Evolutionary conservation across 2,329 filamentous ascomycete genomes (phyloP).

Genomic region (Furcasterigmium sp.): DNA sequence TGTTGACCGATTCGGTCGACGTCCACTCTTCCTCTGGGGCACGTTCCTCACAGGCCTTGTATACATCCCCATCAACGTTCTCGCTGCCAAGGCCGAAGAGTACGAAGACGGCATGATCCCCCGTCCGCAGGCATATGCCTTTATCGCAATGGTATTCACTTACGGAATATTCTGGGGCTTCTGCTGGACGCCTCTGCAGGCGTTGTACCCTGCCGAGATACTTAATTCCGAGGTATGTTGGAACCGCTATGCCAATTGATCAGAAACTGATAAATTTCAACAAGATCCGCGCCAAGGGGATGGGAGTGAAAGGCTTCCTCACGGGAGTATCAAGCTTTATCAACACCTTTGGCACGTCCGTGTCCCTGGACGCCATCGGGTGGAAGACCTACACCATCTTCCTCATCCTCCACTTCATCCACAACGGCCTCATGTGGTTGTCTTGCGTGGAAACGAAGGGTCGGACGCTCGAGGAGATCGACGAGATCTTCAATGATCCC

Average conservation of each 20-base stretch:
- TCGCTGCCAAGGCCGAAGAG: constrained; percentile 20
- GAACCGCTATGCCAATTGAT: no score
- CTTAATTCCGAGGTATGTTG: no score
- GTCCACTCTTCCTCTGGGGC: constrained; percentile 38
- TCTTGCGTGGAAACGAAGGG: constrained; percentile 42
- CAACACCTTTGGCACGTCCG: constrained; percentile 32
- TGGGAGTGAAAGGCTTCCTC: constrained; percentile 34
- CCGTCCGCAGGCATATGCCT: constrained; percentile 7
- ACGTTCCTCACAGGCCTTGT: constrained; percentile 25
- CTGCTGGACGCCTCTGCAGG: constrained; percentile 39
- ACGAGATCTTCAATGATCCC: constrained; percentile 45
- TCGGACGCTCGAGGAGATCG: constrained; percentile 49
- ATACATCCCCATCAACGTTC: constrained; percentile 23
- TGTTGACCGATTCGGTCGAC: constrained; percentile 38
- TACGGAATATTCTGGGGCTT: constrained; percentile 37
- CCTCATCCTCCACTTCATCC: constrained; percentile 32
- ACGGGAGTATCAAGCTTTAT: constrained; percentile 23
- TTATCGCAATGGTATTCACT: constrained; percentile 32
- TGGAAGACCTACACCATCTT: constrained; percentile 40
- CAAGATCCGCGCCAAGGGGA: constrained; percentile 30
- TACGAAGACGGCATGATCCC: constrained; percentile 15
- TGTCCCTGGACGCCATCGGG: constrained; percentile 32
- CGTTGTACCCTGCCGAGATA: constrained; percentile 31
- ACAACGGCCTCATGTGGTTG: constrained; percentile 11
- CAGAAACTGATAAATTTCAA: no score